phyloP scores from a whole-genome alignment of 805 yeast species.

The Candida chauliodis region DNA sequence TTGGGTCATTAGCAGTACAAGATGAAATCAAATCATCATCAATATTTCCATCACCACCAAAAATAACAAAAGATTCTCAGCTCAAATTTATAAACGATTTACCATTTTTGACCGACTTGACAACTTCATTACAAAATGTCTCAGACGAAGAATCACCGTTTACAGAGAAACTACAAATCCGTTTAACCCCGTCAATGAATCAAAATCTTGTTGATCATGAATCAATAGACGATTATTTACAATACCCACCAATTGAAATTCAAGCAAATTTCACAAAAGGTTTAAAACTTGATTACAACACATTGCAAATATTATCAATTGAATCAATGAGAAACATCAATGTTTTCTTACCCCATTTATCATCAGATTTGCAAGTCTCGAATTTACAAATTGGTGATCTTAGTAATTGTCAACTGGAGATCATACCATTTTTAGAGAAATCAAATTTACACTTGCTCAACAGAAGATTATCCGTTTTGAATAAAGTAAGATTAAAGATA shows the following conservation, averaged over 20 bases:
- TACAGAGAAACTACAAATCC: slow-evolving; percentile 15
- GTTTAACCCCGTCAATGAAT: slow-evolving; percentile 31
- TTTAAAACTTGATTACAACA: slow-evolving; percentile 34
- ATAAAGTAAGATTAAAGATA: slow-evolving; percentile 31
- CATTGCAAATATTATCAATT: slow-evolving; percentile 41
- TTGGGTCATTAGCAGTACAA: slow-evolving; percentile 38
- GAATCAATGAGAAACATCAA: slow-evolving; percentile 42
- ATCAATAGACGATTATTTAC: slow-evolving; percentile 14
- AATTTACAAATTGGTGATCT: slow-evolving; percentile 36
- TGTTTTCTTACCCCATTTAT: slow-evolving; percentile 39
- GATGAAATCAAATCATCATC: slow-evolving; percentile 7
- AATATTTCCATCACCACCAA: slow-evolving; percentile 11
- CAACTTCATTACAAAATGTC: slow-evolving; percentile 20
- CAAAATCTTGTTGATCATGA: neutral
- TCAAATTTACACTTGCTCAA: slow-evolving; percentile 37
- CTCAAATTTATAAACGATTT: slow-evolving; percentile 33
- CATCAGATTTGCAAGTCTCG: slow-evolving; percentile 45
- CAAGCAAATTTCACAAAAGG: slow-evolving; percentile 45
- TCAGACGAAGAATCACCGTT: slow-evolving; percentile 1
- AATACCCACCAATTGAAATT: slow-evolving; percentile 53
- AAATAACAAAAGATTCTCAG: slow-evolving; percentile 1
- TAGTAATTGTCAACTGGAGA: slow-evolving; percentile 35
- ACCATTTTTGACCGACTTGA: slow-evolving; percentile 29
- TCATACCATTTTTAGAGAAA: slow-evolving; percentile 35
- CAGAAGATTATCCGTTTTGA: slow-evolving; percentile 29